These are phyloP conservation scores for Aphanocladium album DNA, from an alignment of 2,329 filamentous ascomycete species.

Conservation along the genomic window DNA sequence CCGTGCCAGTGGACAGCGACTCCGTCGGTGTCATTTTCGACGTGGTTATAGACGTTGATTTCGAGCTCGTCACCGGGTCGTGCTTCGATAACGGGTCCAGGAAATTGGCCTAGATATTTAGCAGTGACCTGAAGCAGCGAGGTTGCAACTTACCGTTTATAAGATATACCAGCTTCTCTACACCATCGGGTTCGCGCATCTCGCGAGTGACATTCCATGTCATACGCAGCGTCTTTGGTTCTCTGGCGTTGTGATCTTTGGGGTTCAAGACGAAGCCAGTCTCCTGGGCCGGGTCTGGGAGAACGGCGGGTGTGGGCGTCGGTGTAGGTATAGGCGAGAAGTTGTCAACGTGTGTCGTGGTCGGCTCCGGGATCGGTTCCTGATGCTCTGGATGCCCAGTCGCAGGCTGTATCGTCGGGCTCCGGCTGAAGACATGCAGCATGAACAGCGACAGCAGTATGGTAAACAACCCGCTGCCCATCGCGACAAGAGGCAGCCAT, in stretches of 20 bases:
- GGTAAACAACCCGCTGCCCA: neutral
- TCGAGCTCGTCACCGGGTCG: constrained; percentile 38
- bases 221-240: constrained; percentile 25
- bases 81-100: constrained; percentile 40
- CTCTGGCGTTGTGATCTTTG: constrained; percentile 34
- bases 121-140: neutral
- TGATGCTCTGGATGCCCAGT: neutral
- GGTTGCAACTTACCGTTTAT: constrained; percentile 37
- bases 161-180: constrained; percentile 42
- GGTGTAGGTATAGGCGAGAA: neutral
- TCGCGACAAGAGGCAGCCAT: neutral
- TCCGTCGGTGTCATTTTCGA: constrained; percentile 24
- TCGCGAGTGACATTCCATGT: constrained; percentile 37
- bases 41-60: constrained; percentile 35
- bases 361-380: neutral
- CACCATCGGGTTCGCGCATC: constrained; percentile 41
- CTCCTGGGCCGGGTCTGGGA: constrained; percentile 4
- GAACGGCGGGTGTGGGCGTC: neutral
- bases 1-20: constrained; percentile 67
- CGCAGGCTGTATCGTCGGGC: neutral
- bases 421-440: constrained; percentile 6
- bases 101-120: constrained; percentile 36
- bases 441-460: constrained; percentile 1
- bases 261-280: constrained; percentile 30
- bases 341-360: neutral